Percentiles rank a stretch among this genome's conserved stretches.
Evolutionary conservation across 1,284 basidiomycete genomes (phyloP).

Genomic region (Ceratobasidium sp.): DNA sequence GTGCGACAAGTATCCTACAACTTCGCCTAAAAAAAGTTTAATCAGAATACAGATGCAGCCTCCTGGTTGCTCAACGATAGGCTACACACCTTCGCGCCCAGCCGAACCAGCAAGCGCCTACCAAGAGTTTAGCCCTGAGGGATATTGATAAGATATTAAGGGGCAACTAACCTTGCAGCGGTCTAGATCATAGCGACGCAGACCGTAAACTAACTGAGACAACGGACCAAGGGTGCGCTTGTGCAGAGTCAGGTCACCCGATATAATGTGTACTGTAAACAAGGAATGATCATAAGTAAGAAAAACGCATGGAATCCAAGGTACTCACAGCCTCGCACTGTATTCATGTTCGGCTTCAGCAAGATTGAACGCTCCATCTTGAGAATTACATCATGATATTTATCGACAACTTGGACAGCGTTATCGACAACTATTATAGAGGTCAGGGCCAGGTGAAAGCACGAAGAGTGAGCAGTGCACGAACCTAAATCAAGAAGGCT

Average conservation of each 20-base stretch:
- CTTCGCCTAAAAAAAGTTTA: constrained; percentile 27
- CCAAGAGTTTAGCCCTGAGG: background rate
- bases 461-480: constrained; percentile 50
- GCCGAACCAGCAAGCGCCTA: constrained; percentile 36
- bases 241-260: constrained; percentile 77
- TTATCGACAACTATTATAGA: constrained; percentile 70
- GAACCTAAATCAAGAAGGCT: constrained; percentile 73
- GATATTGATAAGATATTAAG: background rate
- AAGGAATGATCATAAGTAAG: constrained; percentile 11
- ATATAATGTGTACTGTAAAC: constrained; percentile 74
- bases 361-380: constrained; percentile 73
- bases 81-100: constrained; percentile 31
- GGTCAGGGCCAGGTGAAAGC: background rate
- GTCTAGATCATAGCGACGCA: constrained; percentile 76
- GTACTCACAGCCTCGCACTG: constrained; percentile 68
- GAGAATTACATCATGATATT: constrained; percentile 72
- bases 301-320: background rate
- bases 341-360: constrained; percentile 70
- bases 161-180: constrained; percentile 63
- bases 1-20: constrained; percentile 75
- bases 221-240: constrained; percentile 78
- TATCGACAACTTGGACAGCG: constrained; percentile 75
- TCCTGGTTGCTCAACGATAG: background rate
- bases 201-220: constrained; percentile 74
- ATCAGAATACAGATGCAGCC: background rate